Evolutionary conservation across 1,284 basidiomycete species (phyloP).

Genomic region (Termitomyces sp.): DNA sequence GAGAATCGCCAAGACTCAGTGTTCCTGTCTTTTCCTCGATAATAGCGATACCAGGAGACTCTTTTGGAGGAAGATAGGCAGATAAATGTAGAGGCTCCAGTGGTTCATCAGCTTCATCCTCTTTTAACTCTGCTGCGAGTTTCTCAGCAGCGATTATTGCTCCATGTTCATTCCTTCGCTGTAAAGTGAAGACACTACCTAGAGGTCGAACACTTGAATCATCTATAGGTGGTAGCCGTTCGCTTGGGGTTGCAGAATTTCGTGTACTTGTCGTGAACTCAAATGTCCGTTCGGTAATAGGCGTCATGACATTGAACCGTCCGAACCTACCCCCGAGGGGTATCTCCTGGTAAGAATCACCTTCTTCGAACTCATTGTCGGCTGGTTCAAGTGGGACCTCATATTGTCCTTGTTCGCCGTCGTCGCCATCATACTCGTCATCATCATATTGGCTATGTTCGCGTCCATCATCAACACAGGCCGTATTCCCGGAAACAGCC

Average conservation of each 20-base stretch:
- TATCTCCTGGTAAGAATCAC: conserved; percentile 35
- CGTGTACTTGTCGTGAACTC: conserved; percentile 76
- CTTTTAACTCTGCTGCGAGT: conserved; percentile 48
- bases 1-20: conserved; percentile 57
- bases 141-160: conserved; percentile 49
- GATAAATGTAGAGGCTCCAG: conserved; percentile 26
- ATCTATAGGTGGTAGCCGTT: conserved; percentile 25
- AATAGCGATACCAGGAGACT: conserved; percentile 21
- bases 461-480: conserved; percentile 24
- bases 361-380: conserved; percentile 31
- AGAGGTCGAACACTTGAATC: conserved; percentile 21
- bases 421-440: conserved; percentile 26
- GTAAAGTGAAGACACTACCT: conserved; percentile 21
- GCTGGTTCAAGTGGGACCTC: conserved; percentile 24
- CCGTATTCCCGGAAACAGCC: conserved; percentile 21
- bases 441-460: conserved; percentile 20
- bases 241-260: conserved; percentile 39
- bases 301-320: conserved; percentile 86
- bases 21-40: conserved; percentile 54
- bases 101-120: conserved; percentile 25
- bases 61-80: conserved; percentile 23
- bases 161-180: conserved; percentile 33
- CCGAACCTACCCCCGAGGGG: conserved; percentile 73
- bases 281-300: conserved; percentile 88
- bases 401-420: conserved; percentile 27